Evolutionary conservation across 2,329 filamentous ascomycete species (phyloP).

Genomic region (Sphaerulina populicola): DNA sequence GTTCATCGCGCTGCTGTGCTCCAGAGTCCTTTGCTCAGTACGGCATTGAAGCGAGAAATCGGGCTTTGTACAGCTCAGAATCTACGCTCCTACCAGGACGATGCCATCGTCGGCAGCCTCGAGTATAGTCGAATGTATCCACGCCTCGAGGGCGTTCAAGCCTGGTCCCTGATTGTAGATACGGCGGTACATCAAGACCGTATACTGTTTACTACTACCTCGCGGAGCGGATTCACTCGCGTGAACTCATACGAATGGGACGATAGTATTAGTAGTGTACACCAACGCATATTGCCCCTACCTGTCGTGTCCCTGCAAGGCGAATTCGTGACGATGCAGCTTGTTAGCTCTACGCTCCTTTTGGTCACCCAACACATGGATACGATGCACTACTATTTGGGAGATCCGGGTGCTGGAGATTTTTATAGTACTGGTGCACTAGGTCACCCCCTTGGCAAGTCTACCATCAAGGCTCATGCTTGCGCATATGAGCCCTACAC

Average conservation of each 20-base stretch:
- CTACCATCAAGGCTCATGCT: constrained; percentile 7
- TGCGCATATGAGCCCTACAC: constrained; percentile 6
- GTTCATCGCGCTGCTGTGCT: constrained; percentile 3
- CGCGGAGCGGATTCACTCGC: too few relatives aligned
- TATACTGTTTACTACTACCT: constrained; percentile 5
- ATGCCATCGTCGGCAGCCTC: background rate
- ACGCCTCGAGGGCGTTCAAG: background rate
- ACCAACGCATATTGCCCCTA: background rate
- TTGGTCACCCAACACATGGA: background rate
- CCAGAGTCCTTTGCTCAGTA: background rate
- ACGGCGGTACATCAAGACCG: background rate
- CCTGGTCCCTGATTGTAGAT: background rate
- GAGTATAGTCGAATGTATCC: background rate
- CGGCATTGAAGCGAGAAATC: constrained; percentile 1
- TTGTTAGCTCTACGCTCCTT: background rate
- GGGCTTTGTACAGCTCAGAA: background rate
- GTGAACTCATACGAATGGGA: constrained; percentile 2
- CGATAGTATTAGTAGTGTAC: background rate
- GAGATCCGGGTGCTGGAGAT: too few relatives aligned
- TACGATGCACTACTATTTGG: background rate
- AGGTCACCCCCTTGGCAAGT: too few relatives aligned
- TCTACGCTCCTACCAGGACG: background rate
- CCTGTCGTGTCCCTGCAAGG: constrained; percentile 2
- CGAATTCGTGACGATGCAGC: constrained; percentile 1
- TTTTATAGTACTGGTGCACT: too few relatives aligned